Evolutionary conservation across 208 protist species (phyloP).

Genomic region (Leishmania martiniquensis): DNA sequence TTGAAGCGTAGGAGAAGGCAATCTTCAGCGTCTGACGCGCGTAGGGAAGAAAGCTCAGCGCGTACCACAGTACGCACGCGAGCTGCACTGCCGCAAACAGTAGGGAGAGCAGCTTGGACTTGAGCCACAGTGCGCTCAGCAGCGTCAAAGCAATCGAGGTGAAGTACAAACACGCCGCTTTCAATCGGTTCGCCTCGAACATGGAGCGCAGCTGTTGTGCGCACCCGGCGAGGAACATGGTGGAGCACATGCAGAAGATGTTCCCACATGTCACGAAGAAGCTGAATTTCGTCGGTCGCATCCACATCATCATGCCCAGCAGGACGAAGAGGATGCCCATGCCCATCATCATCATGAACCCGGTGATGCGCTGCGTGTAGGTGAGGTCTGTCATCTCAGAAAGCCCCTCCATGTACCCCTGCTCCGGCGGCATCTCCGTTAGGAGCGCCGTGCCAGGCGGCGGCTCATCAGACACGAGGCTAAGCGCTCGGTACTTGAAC

Average conservation of each 20-base stretch:
- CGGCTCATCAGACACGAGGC: constrained; percentile 57
- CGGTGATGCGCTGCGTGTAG: constrained; percentile 80
- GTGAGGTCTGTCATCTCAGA: constrained; percentile 79
- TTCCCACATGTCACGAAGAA: constrained; percentile 93
- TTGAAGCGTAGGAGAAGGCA: constrained; percentile 27
- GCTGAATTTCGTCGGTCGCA: constrained; percentile 88
- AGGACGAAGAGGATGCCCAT: constrained; percentile 87
- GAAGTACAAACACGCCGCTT: constrained; percentile 75
- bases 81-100: constrained; percentile 73
- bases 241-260: constrained; percentile 81
- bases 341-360: constrained; percentile 80
- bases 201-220: constrained; percentile 74
- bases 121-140: constrained; percentile 60
- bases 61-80: constrained; percentile 83
- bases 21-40: constrained; percentile 65
- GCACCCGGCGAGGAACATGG: constrained; percentile 89
- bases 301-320: constrained; percentile 57
- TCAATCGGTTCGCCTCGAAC: constrained; percentile 77
- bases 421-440: constrained; percentile 52
- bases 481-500: constrained; percentile 46
- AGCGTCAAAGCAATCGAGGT: constrained; percentile 77
- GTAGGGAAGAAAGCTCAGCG: constrained; percentile 90
- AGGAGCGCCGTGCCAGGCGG: constrained; percentile 55
- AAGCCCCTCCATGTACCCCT: constrained; percentile 47
- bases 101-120: constrained; percentile 58